These are phyloP conservation scores for Globisporangium ultimum DNA, from an alignment of 352 stramenopile genomes.

Conservation along the genomic window DNA sequence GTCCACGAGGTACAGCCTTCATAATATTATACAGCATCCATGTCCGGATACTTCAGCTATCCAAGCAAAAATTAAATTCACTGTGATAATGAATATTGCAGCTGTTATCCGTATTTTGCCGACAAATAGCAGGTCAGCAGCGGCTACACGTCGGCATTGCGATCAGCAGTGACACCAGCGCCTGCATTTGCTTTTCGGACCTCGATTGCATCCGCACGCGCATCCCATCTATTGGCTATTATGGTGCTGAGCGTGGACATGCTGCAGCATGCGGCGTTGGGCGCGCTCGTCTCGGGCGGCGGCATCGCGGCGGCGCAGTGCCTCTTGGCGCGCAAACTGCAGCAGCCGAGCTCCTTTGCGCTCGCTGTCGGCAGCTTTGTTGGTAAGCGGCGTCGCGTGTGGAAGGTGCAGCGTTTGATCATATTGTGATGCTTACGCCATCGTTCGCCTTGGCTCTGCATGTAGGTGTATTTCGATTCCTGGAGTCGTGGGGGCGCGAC, in stretches of 20 bases:
- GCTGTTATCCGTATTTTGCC: too few relatives aligned
- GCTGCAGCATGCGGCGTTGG: constrained; percentile 33
- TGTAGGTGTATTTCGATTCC: constrained; percentile 37
- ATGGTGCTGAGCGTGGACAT: constrained; percentile 24
- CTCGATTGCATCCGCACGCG: too few relatives aligned
- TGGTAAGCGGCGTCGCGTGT: constrained; percentile 15
- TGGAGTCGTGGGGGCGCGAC: constrained; percentile 33
- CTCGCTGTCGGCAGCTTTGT: constrained; percentile 53
- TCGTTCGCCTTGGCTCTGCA: too few relatives aligned
- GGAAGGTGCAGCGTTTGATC: neutral
- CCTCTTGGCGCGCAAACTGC: constrained; percentile 35
- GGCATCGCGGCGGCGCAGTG: constrained; percentile 30
- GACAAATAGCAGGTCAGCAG: too few relatives aligned
- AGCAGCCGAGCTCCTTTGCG: constrained; percentile 40
- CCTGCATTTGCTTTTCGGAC: too few relatives aligned
- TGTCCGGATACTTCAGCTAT: too few relatives aligned
- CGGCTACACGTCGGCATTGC: too few relatives aligned
- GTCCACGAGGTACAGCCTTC: too few relatives aligned
- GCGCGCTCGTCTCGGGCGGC: constrained; percentile 30
- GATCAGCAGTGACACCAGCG: neutral
- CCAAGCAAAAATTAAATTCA: too few relatives aligned
- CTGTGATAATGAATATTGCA: too few relatives aligned
- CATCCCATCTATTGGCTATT: neutral
- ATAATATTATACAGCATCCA: too few relatives aligned
- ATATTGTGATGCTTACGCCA: too few relatives aligned